A percentile compares a stretch with the other conserved stretches of the same genome.
Conservation (phyloP, 2,329 filamentous ascomycete species). For the Apiospora kogelbergensis region DNA sequence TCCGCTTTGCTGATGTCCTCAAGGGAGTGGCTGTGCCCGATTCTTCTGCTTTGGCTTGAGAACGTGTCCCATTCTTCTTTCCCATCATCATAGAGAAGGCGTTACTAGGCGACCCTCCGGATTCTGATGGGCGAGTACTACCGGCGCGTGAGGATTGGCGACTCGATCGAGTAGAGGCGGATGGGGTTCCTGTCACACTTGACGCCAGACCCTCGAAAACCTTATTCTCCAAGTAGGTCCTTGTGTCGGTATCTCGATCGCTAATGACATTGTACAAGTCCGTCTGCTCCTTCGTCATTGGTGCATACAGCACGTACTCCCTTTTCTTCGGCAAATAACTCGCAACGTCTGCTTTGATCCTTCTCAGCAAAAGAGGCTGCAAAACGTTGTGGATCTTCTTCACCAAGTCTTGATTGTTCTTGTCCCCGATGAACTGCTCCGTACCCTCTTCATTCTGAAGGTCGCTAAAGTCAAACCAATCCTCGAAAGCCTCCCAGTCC, state of each 20-base stretch:
- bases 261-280: constrained; percentile 75
- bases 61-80: constrained; percentile 29
- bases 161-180: constrained; percentile 31
- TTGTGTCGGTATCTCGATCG: constrained; percentile 58
- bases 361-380: constrained; percentile 83
- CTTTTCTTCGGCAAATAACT: constrained; percentile 90
- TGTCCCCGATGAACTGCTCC: constrained; percentile 76
- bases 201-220: constrained; percentile 64
- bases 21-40: constrained; percentile 18
- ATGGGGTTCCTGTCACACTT: constrained; percentile 44
- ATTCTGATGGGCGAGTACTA: constrained; percentile 26
- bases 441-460: constrained; percentile 80
- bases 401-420: constrained; percentile 74
- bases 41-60: constrained; percentile 21
- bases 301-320: constrained; percentile 93
- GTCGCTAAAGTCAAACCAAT: constrained; percentile 96
- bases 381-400: constrained; percentile 90
- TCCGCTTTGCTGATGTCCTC: constrained; percentile 35
- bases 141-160: constrained; percentile 40
- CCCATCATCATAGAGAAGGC: constrained; percentile 58
- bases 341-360: constrained; percentile 92
- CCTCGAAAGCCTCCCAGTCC: constrained; percentile 88
- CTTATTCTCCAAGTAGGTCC: constrained; percentile 81
- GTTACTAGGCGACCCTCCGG: constrained; percentile 33
- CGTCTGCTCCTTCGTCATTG: constrained; percentile 85